phyloP scores from a whole-genome alignment of 163 green algal species.

The Chloroidium sp. region DNA sequence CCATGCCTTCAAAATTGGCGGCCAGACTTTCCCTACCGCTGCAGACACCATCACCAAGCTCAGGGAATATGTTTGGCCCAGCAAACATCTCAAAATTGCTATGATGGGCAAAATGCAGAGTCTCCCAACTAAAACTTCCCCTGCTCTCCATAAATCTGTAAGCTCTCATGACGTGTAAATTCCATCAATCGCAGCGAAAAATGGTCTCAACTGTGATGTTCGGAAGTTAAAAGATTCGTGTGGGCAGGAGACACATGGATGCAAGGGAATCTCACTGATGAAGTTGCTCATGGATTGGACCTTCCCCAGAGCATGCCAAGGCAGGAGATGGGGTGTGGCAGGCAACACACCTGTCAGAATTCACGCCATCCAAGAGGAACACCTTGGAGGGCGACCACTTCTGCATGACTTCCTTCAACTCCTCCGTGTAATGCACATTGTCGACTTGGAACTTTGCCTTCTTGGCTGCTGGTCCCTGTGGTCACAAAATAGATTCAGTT shows the following conservation, averaged over 20 bases:
- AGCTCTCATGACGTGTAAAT: too few species aligned
- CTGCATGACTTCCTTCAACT: slow-evolving; percentile 49
- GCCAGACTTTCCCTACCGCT: slow-evolving; percentile 21
- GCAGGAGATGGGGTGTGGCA: not conserved
- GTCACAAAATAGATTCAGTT: not conserved
- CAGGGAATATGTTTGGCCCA: too few species aligned
- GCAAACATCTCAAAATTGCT: too few species aligned
- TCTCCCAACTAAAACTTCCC: too few species aligned
- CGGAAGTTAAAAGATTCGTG: too few species aligned
- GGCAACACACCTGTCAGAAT: slow-evolving; percentile 68
- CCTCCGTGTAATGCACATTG: slow-evolving; percentile 62
- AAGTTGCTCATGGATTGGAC: not conserved
- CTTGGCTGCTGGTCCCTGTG: slow-evolving; percentile 7
- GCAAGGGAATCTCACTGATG: too few species aligned
- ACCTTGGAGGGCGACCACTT: slow-evolving; percentile 34
- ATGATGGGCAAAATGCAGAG: too few species aligned
- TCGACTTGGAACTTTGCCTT: slow-evolving; percentile 19
- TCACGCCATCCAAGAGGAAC: slow-evolving; percentile 65
- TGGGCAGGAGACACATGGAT: too few species aligned
- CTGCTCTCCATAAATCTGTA: too few species aligned
- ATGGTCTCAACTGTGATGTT: too few species aligned
- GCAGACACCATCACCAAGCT: not conserved
- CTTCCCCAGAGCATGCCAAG: not conserved
- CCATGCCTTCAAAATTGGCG: slow-evolving; percentile 33
- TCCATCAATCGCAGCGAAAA: too few species aligned